Conservation (phyloP, 192 early-diverging fungal genomes). For the Allomyces javanicus region DNA sequence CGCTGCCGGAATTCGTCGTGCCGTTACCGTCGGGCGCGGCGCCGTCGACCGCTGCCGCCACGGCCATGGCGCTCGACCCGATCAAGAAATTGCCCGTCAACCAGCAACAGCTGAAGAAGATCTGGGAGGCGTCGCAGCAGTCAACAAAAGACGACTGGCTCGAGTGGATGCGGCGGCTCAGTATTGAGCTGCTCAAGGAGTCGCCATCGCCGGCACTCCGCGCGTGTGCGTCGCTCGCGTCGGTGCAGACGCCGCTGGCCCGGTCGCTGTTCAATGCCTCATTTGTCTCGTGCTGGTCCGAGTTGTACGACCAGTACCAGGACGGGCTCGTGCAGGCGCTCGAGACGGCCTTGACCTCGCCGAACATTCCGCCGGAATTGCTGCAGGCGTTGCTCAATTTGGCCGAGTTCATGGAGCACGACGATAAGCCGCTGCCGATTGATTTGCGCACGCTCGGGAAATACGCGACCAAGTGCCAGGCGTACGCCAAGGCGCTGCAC, state of each 20-base stretch:
- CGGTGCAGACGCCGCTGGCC: constrained; percentile 56
- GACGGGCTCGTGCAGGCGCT: constrained; percentile 67
- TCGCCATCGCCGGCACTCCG: constrained; percentile 90
- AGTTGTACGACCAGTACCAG: constrained; percentile 71
- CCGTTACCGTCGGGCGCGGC: constrained; percentile 27
- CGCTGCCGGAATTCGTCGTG: constrained; percentile 26
- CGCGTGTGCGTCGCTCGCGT: constrained; percentile 67
- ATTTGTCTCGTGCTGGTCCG: constrained; percentile 93
- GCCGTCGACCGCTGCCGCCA: constrained; percentile 10
- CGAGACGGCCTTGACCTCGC: constrained; percentile 58
- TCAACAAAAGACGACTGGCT: constrained; percentile 84
- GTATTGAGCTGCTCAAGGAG: constrained; percentile 79
- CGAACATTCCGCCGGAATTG: constrained; percentile 79
- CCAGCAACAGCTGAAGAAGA: constrained; percentile 59
- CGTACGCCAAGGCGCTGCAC: constrained; percentile 93
- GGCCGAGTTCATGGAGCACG: constrained; percentile 97
- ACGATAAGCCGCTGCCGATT: constrained; percentile 85
- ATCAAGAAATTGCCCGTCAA: constrained; percentile 67
- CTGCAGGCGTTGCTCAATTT: constrained; percentile 77
- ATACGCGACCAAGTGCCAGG: constrained; percentile 83
- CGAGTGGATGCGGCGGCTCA: constrained; percentile 82
- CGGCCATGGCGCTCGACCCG: neutral
- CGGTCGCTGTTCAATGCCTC: constrained; percentile 86
- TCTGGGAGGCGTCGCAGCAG: constrained; percentile 73
- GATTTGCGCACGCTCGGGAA: constrained; percentile 70